Base-by-base conservation (phyloP, 140 eudicot genomes). In the Stevia rebaudiana region DNA sequence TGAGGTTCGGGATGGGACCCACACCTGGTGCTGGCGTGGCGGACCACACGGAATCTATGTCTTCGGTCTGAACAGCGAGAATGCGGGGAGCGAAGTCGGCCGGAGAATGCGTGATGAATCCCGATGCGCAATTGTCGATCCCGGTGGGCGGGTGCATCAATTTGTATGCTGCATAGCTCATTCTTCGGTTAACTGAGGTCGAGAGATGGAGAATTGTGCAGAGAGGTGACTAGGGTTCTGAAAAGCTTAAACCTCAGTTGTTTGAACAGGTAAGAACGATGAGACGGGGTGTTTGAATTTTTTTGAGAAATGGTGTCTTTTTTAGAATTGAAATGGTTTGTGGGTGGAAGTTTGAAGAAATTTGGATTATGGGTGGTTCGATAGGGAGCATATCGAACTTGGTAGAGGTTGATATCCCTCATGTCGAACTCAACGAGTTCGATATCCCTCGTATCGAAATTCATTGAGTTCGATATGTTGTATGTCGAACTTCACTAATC, bases 141-240 rank as follows among this genome's bases (percentile, higher is more conserved):
- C 95, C 98, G 74, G 96, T 92, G 15, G 98, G 85, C 41, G 79
- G 80, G 59, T 92, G 98, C 96, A 92, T 83, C 84, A 85, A 72
- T 67, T 85, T 92, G 92, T 70, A 85, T 39, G 92, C 96, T 18
- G 98, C 98, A 94, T 69, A 92, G 64, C 98, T 92, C 98, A 91
- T 91, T 39, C 40, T 33, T 65, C 58, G 24, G 35, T 43, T 15
- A 28, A 61, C 49, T 17, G 33, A 22, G 58, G 51, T 61, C 11
- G 60, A 47, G 67, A 58, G n/a, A 16, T 33, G 8, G 55, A 47
- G 19, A 35, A 68, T 53, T 11, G 18, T 18, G 62, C 6, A 30
- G 33, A 30, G 6, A 11, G 5, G 31, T 62, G 62, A 23, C 68
- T 78, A 67, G 78, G 82, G 82, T 67, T 78, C 72, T 49, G 11